phyloP scores from a whole-genome alignment of 2,329 filamentous ascomycete species.

The Colletotrichum filicis region DNA sequence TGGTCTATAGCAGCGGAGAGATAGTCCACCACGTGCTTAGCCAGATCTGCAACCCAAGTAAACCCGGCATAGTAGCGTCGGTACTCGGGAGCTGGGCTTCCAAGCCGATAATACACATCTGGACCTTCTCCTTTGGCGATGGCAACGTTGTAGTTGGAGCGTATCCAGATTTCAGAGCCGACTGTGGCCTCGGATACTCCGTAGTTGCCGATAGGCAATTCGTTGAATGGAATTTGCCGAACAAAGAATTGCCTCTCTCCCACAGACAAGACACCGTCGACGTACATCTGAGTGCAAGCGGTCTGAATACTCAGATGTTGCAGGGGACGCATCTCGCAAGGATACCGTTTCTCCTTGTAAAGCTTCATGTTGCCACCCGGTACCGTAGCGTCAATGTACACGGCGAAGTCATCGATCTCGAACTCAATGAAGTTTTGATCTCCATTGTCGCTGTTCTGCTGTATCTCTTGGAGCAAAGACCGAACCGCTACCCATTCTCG shows the following conservation, averaged over 20 bases:
- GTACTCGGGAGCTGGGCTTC: slow-evolving; percentile 69
- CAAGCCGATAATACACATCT: slow-evolving; percentile 73
- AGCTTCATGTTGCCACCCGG: slow-evolving; percentile 37
- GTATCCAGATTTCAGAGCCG: slow-evolving; percentile 70
- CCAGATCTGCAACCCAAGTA: slow-evolving; percentile 76
- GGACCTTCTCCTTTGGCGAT: slow-evolving; percentile 25
- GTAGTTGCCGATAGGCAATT: slow-evolving; percentile 75
- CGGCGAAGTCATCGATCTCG: slow-evolving; percentile 65
- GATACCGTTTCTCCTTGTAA: slow-evolving; percentile 20
- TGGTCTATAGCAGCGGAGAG: slow-evolving; percentile 49
- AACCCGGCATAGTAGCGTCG: slow-evolving; percentile 70
- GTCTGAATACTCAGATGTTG: slow-evolving; percentile 57
- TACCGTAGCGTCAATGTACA: slow-evolving; percentile 58
- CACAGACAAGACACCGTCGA: slow-evolving; percentile 69
- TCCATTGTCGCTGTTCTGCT: slow-evolving; percentile 6
- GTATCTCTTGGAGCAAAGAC: slow-evolving; percentile 40
- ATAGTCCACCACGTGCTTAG: slow-evolving; percentile 79
- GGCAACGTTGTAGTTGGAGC: slow-evolving; percentile 58
- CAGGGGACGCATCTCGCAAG: slow-evolving; percentile 64
- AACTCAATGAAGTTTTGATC: slow-evolving; percentile 56
- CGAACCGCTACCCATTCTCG: slow-evolving; percentile 47
- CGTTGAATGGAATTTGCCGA: slow-evolving; percentile 63
- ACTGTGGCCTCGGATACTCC: slow-evolving; percentile 59
- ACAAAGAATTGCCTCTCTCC: slow-evolving; percentile 61
- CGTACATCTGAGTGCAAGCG: slow-evolving; percentile 55